Evolutionary conservation across 129 eudicot species (phyloP).

Genomic region (Artemisia annua): DNA sequence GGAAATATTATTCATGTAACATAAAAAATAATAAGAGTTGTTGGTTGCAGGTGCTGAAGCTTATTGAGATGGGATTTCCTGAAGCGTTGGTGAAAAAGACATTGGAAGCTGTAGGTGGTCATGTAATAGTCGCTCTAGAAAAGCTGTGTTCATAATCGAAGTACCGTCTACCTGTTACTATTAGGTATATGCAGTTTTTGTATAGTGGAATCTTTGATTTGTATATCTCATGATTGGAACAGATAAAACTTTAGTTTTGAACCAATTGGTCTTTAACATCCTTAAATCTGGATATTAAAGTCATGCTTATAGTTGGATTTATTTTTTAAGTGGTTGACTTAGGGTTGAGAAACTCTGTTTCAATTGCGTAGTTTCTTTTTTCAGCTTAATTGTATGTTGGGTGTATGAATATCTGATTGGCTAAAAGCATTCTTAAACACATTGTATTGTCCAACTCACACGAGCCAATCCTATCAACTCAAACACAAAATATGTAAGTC

Average conservation of each 20-base stretch:
- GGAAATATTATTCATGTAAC: not conserved
- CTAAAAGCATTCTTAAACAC: no score
- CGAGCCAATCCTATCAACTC: no score
- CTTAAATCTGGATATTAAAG: not conserved
- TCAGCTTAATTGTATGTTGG: no score
- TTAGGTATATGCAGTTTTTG: not conserved
- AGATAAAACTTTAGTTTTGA: slow-evolving; percentile 11
- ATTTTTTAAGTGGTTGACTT: no score
- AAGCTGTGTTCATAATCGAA: not conserved
- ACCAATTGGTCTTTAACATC: not conserved
- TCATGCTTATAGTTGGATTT: no score
- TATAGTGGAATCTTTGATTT: slow-evolving; percentile 20
- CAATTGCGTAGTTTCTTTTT: no score
- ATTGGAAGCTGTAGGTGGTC: slow-evolving; percentile 34
- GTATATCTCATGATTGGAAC: slow-evolving; percentile 2
- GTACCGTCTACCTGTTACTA: not conserved
- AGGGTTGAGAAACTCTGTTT: no score
- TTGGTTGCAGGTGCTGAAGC: slow-evolving; percentile 39
- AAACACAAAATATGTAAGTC: no score
- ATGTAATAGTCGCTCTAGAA: slow-evolving; percentile 31
- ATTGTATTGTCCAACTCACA: no score
- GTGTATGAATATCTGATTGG: no score
- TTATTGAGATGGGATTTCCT: slow-evolving; percentile 43
- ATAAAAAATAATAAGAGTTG: not conserved
- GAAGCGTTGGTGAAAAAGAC: slow-evolving; percentile 29